Evolutionary conservation across 2,329 filamentous ascomycete species (phyloP).

Genomic region (Davidsoniella virescens): DNA sequence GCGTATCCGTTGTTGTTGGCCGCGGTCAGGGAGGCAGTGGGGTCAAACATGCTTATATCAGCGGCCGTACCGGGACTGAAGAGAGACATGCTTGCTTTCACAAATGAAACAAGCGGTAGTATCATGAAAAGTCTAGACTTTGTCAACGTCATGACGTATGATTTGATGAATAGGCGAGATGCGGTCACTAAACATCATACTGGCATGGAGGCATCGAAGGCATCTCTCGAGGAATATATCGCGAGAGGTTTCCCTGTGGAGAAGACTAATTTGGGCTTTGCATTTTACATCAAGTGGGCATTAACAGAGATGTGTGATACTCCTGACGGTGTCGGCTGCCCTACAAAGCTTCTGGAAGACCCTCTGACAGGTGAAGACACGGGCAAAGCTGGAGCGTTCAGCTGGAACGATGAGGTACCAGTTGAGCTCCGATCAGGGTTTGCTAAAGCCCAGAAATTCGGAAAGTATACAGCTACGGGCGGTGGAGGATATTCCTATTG

Average conservation of each 20-base stretch:
- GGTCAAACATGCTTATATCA: slow-evolving; percentile 41
- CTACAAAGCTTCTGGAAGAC: slow-evolving; percentile 40
- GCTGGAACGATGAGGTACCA: slow-evolving; percentile 41
- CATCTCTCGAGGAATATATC: slow-evolving; percentile 43
- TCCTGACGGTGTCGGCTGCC: slow-evolving; percentile 31
- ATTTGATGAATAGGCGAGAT: slow-evolving; percentile 54
- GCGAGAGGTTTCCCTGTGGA: slow-evolving; percentile 31
- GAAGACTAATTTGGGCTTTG: slow-evolving; percentile 46
- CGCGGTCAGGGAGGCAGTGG: slow-evolving; percentile 41
- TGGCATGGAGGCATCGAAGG: slow-evolving; percentile 38
- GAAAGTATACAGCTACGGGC: slow-evolving; percentile 36
- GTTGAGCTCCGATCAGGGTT: slow-evolving; percentile 40
- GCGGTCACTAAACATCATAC: slow-evolving; percentile 47
- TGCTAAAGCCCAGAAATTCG: slow-evolving; percentile 33
- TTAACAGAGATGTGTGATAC: slow-evolving; percentile 29
- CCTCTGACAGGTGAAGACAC: slow-evolving; percentile 39
- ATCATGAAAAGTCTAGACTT: slow-evolving; percentile 47
- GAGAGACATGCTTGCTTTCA: slow-evolving; percentile 53
- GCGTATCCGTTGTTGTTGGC: slow-evolving; percentile 45
- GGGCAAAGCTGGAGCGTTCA: slow-evolving; percentile 41
- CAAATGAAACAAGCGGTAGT: slow-evolving; percentile 35
- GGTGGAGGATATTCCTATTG: slow-evolving; percentile 52
- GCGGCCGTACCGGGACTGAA: slow-evolving; percentile 51
- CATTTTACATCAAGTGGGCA: slow-evolving; percentile 54
- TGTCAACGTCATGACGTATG: slow-evolving; percentile 55